These are phyloP conservation scores for Fusarium concolor DNA, from an alignment of 2,329 filamentous ascomycete species.

Conservation along the genomic window DNA sequence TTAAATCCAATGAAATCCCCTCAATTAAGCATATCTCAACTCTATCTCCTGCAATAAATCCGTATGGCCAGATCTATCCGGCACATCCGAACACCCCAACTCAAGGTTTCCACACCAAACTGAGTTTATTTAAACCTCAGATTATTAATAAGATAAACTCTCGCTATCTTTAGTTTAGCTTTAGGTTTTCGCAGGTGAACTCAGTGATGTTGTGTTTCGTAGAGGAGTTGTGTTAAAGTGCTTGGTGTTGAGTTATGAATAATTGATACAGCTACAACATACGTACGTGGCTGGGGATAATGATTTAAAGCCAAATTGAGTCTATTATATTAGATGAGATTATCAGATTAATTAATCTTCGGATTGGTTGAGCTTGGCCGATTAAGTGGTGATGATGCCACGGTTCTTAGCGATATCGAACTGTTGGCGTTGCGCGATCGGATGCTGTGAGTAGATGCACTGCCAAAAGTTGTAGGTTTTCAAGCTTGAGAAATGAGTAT, in stretches of 20 bases:
- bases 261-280: too few species aligned
- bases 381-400: too few species aligned
- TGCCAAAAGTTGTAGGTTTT: too few species aligned
- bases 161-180: not conserved
- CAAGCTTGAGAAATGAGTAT: not conserved
- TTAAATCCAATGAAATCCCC: too few species aligned
- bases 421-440: too few species aligned
- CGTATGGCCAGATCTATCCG: slow-evolving; percentile 8
- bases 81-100: not conserved
- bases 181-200: rapidly evolving
- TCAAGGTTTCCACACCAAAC: not conserved
- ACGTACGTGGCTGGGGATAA: too few species aligned
- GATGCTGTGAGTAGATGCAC: not conserved
- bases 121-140: slow-evolving; percentile 2
- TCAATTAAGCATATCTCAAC: not conserved
- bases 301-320: too few species aligned
- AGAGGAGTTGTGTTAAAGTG: rapidly evolving
- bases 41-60: not conserved
- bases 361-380: too few species aligned
- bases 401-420: too few species aligned
- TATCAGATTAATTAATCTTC: too few species aligned
- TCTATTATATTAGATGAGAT: too few species aligned
- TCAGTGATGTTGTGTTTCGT: rapidly evolving
- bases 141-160: not conserved
- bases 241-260: not conserved